These are phyloP conservation scores for Hyaloperonospora brassicae DNA, from an alignment of 352 stramenopile genomes.

Conservation along the genomic window DNA sequence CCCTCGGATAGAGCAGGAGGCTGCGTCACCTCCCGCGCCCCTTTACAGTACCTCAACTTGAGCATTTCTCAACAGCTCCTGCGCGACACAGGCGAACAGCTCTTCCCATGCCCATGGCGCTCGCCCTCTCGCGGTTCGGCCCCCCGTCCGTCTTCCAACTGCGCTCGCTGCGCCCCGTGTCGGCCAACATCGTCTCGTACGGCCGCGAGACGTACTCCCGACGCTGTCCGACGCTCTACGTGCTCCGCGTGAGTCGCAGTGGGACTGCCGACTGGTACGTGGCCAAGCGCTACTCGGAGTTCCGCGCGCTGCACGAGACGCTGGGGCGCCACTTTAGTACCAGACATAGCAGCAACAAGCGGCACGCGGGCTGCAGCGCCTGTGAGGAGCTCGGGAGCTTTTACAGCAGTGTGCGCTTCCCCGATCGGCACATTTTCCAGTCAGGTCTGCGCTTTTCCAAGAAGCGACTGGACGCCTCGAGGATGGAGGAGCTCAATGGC, in stretches of 20 bases:
- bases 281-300: constrained; percentile 68
- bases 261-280: constrained; percentile 56
- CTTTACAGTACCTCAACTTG: no score
- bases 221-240: constrained; percentile 55
- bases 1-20: no score
- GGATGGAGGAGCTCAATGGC: constrained; percentile 55
- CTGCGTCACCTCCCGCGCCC: no score
- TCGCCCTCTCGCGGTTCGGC: constrained; percentile 6
- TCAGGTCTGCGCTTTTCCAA: constrained; percentile 39
- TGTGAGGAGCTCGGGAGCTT: constrained; percentile 47
- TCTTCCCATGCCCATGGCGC: constrained; percentile 2
- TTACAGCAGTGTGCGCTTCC: constrained; percentile 39
- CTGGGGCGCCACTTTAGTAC: constrained; percentile 27
- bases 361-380: constrained; percentile 25
- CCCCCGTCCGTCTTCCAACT: constrained; percentile 26
- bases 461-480: constrained; percentile 41
- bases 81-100: constrained; percentile 1
- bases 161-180: constrained; percentile 50
- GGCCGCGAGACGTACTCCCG: constrained; percentile 39
- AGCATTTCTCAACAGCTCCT: constrained; percentile 22
- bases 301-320: constrained; percentile 43
- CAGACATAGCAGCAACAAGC: constrained; percentile 4
- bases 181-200: constrained; percentile 59
- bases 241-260: constrained; percentile 52
- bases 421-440: constrained; percentile 45